Base-by-base conservation (phyloP, 148 eudicot species). In the Camellia granthamiana region DNA sequence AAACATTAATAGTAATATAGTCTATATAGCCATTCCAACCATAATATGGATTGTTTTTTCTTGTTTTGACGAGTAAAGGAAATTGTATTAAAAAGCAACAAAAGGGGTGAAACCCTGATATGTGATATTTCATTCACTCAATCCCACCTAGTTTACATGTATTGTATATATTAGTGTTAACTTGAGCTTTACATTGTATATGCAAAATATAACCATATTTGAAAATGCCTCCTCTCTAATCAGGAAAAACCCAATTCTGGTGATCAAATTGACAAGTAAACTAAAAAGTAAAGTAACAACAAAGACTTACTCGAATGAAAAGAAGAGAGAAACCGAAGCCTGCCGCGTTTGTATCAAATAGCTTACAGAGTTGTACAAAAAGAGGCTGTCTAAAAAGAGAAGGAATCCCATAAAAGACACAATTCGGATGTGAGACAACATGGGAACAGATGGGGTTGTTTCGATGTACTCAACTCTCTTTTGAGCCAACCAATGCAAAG, bases 401-500 rank as follows among this genome's bases (percentile, higher is more conserved):
- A 97, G 94, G 82, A 97, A 94, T 1, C 93, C 98, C 93, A 97
- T 81, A 82, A 97, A 97, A 70, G 99, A 94, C 42, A 94, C 97
- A 44, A 94, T 97, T 82, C 99, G 90, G 72, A 89, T 54, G 81
- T 92, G 99, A 82, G 99, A 87, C 84, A 96, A 74, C 76, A 76
- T 87, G 56, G 97, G 83, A 74, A 96, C 95, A 65, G 99, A 78
- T 2, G 99, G 98, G 51, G 99, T 94, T 0, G 99, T 96, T 72
- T 96, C 99, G 64, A 96, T 96, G 86, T 94, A 96, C 77, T 96
- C 99, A 77, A 96, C 94, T 81, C 99, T 87, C 89, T 96, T 96
- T 77, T 94, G 99, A 68, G 99, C 99, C 94, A 96, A 80, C 99
- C 99, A 96, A 78, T 96, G 99, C 87, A 96, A 84, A 46, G 99